Evolutionary conservation across 352 stramenopile genomes (phyloP).

Genomic region (Phytophthora sp.): DNA sequence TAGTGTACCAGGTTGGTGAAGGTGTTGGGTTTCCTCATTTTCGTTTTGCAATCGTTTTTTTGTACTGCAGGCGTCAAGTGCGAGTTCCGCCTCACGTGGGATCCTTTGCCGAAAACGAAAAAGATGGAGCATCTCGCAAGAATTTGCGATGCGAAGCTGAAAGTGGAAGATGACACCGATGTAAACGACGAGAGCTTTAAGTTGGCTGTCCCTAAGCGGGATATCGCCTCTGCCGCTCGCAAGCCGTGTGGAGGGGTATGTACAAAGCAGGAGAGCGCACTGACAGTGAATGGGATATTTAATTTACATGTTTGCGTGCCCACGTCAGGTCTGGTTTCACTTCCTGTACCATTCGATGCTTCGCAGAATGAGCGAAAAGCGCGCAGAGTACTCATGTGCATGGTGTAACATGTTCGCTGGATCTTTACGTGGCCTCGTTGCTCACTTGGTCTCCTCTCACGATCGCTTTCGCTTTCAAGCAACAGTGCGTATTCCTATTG

Average conservation of each 20-base stretch:
- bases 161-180: conserved; percentile 18
- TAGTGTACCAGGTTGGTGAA: not conserved
- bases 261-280: not conserved
- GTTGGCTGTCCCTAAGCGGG: conserved; percentile 50
- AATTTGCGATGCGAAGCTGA: conserved; percentile 47
- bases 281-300: too few species aligned
- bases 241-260: conserved; percentile 40
- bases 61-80: conserved; percentile 55
- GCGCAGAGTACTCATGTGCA: conserved; percentile 78
- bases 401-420: conserved; percentile 87
- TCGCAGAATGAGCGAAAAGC: conserved; percentile 82
- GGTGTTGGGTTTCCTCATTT: too few species aligned
- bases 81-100: conserved; percentile 58
- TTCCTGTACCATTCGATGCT: conserved; percentile 86
- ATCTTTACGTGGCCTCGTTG: conserved; percentile 72
- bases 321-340: conserved; percentile 89
- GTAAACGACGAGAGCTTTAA: conserved; percentile 31
- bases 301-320: too few species aligned
- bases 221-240: conserved; percentile 15
- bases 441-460: conserved; percentile 80
- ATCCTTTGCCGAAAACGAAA: conserved; percentile 38
- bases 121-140: conserved; percentile 52
- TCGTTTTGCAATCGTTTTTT: not conserved
- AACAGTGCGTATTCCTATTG: conserved; percentile 35
- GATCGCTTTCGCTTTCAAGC: conserved; percentile 83